Conservation (phyloP, 371 early-diverging fungal species). For the Syncephalastrum monosporum region DNA sequence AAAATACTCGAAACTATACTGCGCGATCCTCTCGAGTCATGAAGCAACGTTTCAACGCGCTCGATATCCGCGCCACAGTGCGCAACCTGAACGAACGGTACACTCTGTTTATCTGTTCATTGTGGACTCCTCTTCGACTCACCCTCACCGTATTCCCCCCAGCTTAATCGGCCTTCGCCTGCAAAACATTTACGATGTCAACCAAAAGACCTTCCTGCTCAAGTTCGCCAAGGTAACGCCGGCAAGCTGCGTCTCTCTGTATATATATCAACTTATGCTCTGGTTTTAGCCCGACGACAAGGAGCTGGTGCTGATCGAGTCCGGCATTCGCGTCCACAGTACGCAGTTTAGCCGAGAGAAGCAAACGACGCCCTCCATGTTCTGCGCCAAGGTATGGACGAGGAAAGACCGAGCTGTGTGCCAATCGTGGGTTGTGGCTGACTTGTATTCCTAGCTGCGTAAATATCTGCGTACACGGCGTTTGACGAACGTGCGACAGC, state of each 20-base stretch:
- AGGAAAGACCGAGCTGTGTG: not conserved
- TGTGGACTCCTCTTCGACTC: not conserved
- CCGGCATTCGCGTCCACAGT: slow-evolving; percentile 91
- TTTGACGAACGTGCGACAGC: slow-evolving; percentile 78
- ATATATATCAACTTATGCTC: not conserved
- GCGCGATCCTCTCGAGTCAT: slow-evolving; percentile 18
- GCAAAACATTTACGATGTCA: slow-evolving; percentile 95
- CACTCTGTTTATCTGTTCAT: not conserved
- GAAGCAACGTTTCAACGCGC: slow-evolving; percentile 82
- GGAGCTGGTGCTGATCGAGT: slow-evolving; percentile 89
- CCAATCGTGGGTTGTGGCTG: not conserved
- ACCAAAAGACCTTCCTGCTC: slow-evolving; percentile 85
- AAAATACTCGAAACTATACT: too few relatives aligned
- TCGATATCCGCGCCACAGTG: slow-evolving; percentile 86
- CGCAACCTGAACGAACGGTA: slow-evolving; percentile 69
- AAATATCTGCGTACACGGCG: slow-evolving; percentile 88
- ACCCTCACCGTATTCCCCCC: not conserved
- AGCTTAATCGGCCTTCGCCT: slow-evolving; percentile 83
- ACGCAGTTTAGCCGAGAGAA: slow-evolving; percentile 90
- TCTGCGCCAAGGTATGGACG: slow-evolving; percentile 75
- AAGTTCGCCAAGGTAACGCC: slow-evolving; percentile 81
- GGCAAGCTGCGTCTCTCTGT: not conserved
- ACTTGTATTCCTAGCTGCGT: slow-evolving; percentile 58
- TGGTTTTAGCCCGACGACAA: slow-evolving; percentile 74
- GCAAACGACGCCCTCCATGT: slow-evolving; percentile 79